Evolutionary conservation across 192 early-diverging fungal genomes (phyloP).

Genomic region (Mortierella claussenii): DNA sequence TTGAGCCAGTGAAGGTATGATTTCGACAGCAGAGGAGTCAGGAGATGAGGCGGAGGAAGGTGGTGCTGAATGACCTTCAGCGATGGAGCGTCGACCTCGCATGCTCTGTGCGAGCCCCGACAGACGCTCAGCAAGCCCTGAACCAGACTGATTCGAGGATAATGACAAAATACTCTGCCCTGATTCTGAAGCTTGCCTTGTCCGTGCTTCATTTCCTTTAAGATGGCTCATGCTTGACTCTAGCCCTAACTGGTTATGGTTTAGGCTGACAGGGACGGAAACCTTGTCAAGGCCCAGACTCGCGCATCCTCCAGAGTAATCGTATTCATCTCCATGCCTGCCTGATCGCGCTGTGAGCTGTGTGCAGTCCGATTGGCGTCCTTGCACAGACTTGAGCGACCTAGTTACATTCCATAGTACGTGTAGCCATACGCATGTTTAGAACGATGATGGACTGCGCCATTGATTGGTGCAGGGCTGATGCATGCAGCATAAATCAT

Average conservation of each 20-base stretch:
- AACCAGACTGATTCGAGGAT: background rate
- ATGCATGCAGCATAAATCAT: no score
- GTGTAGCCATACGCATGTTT: no score
- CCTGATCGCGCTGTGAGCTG: background rate
- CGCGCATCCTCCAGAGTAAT: background rate
- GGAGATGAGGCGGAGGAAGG: background rate
- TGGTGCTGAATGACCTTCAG: background rate
- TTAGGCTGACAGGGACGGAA: conserved; percentile 13
- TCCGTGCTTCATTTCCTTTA: conserved; percentile 14
- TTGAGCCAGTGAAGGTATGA: background rate
- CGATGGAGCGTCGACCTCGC: conserved; percentile 2
- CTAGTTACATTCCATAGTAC: no score
- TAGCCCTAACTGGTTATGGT: background rate
- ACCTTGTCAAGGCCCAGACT: conserved; percentile 11
- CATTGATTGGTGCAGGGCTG: no score
- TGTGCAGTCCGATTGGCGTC: background rate
- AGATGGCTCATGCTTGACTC: conserved; percentile 22
- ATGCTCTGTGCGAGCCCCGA: conserved; percentile 16
- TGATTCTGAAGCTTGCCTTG: conserved; percentile 16
- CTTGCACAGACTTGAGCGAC: conserved; percentile 9
- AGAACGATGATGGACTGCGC: no score
- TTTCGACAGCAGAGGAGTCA: conserved; percentile 5
- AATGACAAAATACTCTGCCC: background rate
- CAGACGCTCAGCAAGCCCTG: conserved; percentile 18
- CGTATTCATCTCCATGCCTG: background rate